phyloP scores from a whole-genome alignment of 331 rosid genomes.

The Malus hybrid region DNA sequence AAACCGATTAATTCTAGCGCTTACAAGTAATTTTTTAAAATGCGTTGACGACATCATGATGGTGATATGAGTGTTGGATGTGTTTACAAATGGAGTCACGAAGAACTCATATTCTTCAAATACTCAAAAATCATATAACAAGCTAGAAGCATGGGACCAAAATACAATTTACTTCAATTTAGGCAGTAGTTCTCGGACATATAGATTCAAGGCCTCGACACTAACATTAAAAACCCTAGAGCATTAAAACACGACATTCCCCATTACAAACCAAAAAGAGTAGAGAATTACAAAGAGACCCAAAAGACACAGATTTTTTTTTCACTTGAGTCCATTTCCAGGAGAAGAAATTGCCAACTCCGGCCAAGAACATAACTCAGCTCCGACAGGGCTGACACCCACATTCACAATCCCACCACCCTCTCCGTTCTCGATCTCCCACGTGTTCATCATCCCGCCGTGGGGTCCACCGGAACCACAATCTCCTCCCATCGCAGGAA shows the following conservation, averaged over 20 bases:
- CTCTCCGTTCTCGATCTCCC: constrained; percentile 69
- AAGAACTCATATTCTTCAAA: not conserved
- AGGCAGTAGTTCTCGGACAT: not conserved
- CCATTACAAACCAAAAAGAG: constrained; percentile 15
- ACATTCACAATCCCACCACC: constrained; percentile 52
- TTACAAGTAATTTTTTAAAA: too few species aligned
- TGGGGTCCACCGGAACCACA: constrained; percentile 8
- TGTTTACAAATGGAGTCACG: not conserved
- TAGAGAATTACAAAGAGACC: not conserved
- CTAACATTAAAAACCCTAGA: not conserved
- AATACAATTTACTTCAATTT: not conserved
- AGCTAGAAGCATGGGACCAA: too few species aligned
- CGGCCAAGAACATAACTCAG: constrained; percentile 82
- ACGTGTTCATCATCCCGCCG: constrained; percentile 36
- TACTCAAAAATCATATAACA: not conserved
- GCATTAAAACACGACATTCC: not conserved
- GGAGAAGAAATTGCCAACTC: constrained; percentile 82
- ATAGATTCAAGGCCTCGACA: not conserved
- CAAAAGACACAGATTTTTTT: not conserved
- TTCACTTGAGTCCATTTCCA: constrained; percentile 67
- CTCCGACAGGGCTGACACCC: constrained; percentile 45
- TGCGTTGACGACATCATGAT: not conserved
- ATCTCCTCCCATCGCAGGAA: constrained; percentile 42
- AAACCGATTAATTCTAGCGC: too few species aligned
- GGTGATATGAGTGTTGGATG: not conserved